Base-by-base conservation (phyloP, 768 basidiomycete species). In the Amanita polypyramis region DNA sequence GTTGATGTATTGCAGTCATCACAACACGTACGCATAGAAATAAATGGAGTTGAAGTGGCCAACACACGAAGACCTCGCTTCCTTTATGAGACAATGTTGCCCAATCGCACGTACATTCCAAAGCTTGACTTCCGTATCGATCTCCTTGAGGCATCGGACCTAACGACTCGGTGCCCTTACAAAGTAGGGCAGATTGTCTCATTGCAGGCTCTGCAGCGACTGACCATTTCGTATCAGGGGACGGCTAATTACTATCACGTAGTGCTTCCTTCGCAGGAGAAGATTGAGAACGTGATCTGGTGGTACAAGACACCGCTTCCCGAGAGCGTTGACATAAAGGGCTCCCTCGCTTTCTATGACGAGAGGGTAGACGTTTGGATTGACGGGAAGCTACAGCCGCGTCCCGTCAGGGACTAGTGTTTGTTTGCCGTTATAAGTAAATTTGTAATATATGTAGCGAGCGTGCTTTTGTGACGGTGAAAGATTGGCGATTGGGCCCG, bases 331-430 rank as follows among this genome's bases (percentile, higher is more conserved):
- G 65, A 61, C 17, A 71, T 82, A 39, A 65, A 60, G 43, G 79
- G 79, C 14, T 70, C 70, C 49, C 61, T 77, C 5, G 74, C 78
- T 0, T 82, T 81, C 58, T 79, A 78, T 52, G 79, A 84, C 45
- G 80, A 85, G 54, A 80, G 77, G 51, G 74, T 83, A 21, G 79
- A 82, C 45, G 72, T 83, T 10, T 84, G 70, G 65, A 57, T 84
- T 12, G 79, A 84, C 54, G 80, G 72, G 14, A 68, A 68, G 47
- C 76, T 76, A 56, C 74, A 76, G 54, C 53, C 57, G 12, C 70
- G 63, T 3, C 65, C 67, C 2, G 46, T 47, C 21, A 23, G 45
- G 46, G 36, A 29, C 17, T 47, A 38, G 21, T 5, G n/a, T n/a
- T n/a, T n/a, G n/a, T n/a, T n/a, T n/a, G n/a, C n/a, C n/a, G n/a